These are phyloP conservation scores for Bruguiera gymnorhiza DNA, from an alignment of 345 rosid species.

Conservation along the genomic window DNA sequence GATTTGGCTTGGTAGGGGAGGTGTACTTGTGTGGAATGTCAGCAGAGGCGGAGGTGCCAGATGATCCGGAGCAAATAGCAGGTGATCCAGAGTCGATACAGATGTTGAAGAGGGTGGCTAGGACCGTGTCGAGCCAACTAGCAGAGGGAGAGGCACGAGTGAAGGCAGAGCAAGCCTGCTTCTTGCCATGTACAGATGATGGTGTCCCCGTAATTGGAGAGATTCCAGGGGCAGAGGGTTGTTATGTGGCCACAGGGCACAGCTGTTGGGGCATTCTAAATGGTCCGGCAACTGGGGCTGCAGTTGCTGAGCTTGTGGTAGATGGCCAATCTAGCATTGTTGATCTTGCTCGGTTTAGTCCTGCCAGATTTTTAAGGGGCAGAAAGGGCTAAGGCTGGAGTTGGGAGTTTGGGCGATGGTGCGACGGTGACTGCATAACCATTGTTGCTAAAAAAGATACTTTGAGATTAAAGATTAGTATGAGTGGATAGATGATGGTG, in stretches of 20 bases:
- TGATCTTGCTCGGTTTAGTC: conserved; percentile 68
- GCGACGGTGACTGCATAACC: too few relatives aligned
- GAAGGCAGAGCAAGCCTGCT: conserved; percentile 89
- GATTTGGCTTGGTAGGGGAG: conserved; percentile 49
- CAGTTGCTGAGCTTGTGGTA: conserved; percentile 74
- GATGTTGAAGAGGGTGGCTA: conserved; percentile 73
- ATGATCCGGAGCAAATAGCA: conserved; percentile 60
- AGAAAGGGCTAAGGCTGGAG: conserved; percentile 11
- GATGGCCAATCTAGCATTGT: conserved; percentile 58
- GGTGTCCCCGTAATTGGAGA: conserved; percentile 71
- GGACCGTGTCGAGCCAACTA: conserved; percentile 65
- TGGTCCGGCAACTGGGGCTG: conserved; percentile 87
- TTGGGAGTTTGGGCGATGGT: too few relatives aligned
- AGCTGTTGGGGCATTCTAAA: conserved; percentile 92
- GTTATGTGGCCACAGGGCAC: conserved; percentile 83
- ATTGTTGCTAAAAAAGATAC: too few relatives aligned
- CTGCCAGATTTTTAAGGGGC: conserved; percentile 50
- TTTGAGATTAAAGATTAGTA: too few relatives aligned
- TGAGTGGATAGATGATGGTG: too few relatives aligned
- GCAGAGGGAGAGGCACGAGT: conserved; percentile 51
- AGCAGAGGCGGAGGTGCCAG: conserved; percentile 65
- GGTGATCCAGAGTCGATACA: conserved; percentile 61
- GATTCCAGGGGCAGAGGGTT: conserved; percentile 60
- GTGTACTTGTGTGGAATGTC: conserved; percentile 92
- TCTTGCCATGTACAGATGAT: conserved; percentile 79